Base-by-base conservation (phyloP, 371 early-diverging fungal genomes). In the Nematocida displodere region DNA sequence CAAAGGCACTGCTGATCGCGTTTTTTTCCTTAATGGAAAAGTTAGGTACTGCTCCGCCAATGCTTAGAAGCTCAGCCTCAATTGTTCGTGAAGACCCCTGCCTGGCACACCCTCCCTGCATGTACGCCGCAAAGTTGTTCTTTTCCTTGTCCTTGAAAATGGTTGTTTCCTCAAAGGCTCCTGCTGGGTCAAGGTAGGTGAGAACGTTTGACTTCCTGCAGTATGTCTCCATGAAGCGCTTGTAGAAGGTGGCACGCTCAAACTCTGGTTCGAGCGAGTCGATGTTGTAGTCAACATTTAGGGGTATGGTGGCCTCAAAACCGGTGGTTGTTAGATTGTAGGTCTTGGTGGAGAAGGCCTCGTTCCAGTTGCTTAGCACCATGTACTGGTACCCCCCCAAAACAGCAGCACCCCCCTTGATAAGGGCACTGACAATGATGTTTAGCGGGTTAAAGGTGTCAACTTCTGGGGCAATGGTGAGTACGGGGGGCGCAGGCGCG, bases 181-280 rank as follows among this genome's bases (percentile, higher is more conserved):
- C 55, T 17, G 28, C 36, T n/a, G 24, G 34, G 33, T 58, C 26
- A 7, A 67, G 11, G 4, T 36, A 17, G 11, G 24, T 13, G 34
- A 59, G 48, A 13, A 67, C 40, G 7, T 26, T 47, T 46, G 47
- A 31, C 11, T 59, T 22, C 20, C 58, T 50, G 59, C 68, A 67
- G 68, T 67, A 67, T 15, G 47, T 3, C 33, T 55, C 47, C 17
- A 67, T 64, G 44, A 42, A 67, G 20, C 31, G 39, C 59, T 58
- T 36, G 36, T 67, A 67, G 59, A 58, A 67, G 1, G n/a, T 56
- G 47, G 5, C 4, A 5, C 44, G 26, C 37, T 26, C 58, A 7
- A 11, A 13, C 5, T 11, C 5, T 2, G 22, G 28, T 15, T 24
- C 24, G 28, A 67, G 15, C 8, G 15, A 22, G 3, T 34, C 4